These are phyloP conservation scores for Ceratobasidium sp. DNA, from an alignment of 1,284 basidiomycete genomes.

Conservation along the genomic window DNA sequence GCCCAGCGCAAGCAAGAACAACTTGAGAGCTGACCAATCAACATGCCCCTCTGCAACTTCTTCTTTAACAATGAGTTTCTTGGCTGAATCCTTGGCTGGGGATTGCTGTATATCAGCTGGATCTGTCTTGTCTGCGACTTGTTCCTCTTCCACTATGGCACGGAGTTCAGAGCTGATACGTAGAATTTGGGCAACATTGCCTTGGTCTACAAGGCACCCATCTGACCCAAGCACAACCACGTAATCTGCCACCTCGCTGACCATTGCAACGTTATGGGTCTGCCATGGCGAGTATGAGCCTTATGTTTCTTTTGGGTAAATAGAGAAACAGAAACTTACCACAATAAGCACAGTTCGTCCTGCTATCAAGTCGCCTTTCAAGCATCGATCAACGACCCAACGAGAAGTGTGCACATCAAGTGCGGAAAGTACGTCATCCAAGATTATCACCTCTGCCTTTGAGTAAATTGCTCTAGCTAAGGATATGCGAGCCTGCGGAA, in stretches of 20 bases:
- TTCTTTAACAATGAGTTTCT: constrained; percentile 70
- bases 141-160: constrained; percentile 53
- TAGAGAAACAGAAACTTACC: constrained; percentile 48
- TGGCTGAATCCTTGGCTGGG: constrained; percentile 54
- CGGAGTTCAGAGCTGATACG: constrained; percentile 52
- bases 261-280: constrained; percentile 60
- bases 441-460: constrained; percentile 72
- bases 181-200: constrained; percentile 63
- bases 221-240: constrained; percentile 61
- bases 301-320: not conserved
- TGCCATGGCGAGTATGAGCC: not conserved
- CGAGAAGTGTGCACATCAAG: constrained; percentile 61
- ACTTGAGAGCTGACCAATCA: constrained; percentile 60
- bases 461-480: constrained; percentile 86
- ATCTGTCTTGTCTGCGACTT: constrained; percentile 52
- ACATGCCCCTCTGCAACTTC: constrained; percentile 72
- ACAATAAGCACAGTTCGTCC: constrained; percentile 60
- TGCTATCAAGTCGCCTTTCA: constrained; percentile 58
- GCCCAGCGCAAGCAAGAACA: constrained; percentile 56
- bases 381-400: constrained; percentile 60
- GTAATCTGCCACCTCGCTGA: constrained; percentile 57
- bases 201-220: constrained; percentile 66
- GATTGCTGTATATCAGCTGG: constrained; percentile 41
- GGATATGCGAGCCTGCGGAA: constrained; percentile 78
- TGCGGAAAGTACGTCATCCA: constrained; percentile 57